Percentiles rank a stretch among this genome's conserved stretches.
Evolutionary conservation across 2,329 filamentous ascomycete genomes (phyloP).

Genomic region (Diaporthe destruens): DNA sequence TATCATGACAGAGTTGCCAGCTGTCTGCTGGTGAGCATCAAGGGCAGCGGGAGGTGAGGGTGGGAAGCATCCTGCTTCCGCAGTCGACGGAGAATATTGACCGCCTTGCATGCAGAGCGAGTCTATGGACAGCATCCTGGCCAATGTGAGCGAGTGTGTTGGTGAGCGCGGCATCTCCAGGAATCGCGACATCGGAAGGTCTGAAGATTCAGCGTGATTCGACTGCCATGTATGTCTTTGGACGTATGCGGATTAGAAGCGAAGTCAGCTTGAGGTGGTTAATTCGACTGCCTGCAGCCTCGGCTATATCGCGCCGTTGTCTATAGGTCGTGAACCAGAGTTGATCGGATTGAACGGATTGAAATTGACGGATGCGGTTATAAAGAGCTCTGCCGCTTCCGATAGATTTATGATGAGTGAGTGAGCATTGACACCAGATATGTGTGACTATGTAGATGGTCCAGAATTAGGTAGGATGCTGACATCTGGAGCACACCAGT

Average conservation of each 20-base stretch:
- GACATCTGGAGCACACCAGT: no score
- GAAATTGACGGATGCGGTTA: no score
- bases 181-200: no score
- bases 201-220: background rate
- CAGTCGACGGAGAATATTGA: background rate
- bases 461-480: no score
- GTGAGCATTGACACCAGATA: no score
- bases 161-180: background rate
- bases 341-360: background rate
- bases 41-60: background rate
- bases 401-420: background rate
- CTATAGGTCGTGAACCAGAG: no score
- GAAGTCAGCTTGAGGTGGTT: no score
- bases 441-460: no score
- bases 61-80: background rate
- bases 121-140: background rate
- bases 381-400: background rate
- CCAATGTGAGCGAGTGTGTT: background rate
- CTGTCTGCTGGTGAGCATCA: no score
- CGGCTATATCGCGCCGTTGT: background rate
- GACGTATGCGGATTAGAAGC: no score
- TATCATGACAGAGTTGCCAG: background rate
- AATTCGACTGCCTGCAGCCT: background rate
- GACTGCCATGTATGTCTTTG: no score
- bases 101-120: background rate